Conservation (phyloP, 2,329 filamentous ascomycete genomes). For the Stylonectria norvegica region DNA sequence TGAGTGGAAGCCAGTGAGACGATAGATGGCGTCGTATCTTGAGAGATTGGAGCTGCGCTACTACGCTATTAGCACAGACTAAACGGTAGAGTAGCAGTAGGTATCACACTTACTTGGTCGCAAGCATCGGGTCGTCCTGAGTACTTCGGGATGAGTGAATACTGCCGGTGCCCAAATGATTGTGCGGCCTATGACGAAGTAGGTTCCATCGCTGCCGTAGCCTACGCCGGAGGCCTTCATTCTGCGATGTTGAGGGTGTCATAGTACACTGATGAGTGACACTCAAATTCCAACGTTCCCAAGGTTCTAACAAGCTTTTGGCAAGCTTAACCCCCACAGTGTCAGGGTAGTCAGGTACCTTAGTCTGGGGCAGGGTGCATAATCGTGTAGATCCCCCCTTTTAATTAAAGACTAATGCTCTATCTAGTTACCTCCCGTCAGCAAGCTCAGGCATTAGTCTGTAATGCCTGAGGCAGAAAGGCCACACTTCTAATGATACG, state of each 20-base stretch:
- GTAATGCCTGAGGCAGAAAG: no score
- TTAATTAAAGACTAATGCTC: no score
- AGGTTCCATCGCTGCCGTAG: constrained; percentile 1
- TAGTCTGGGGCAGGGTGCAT: no score
- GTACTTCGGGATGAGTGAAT: constrained; percentile 1
- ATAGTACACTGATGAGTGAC: neutral
- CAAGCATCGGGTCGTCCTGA: constrained; percentile 1
- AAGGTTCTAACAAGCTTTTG: no score
- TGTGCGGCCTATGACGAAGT: neutral
- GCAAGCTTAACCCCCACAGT: no score
- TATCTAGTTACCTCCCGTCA: no score
- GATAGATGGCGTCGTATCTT: neutral
- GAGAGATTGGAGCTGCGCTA: neutral
- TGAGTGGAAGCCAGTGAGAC: constrained; percentile 1
- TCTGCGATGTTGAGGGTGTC: constrained; percentile 1
- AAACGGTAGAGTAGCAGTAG: no score
- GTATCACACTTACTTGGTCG: neutral
- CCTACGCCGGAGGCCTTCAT: constrained; percentile 2
- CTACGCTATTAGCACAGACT: neutral
- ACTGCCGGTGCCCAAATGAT: neutral
- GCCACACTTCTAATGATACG: no score
- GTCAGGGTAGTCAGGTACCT: no score
- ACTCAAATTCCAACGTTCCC: neutral
- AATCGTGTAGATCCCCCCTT: no score
- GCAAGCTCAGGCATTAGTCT: no score